These are phyloP conservation scores for Penicillium sp. DNA, from an alignment of 2,329 filamentous ascomycete genomes.

Conservation along the genomic window DNA sequence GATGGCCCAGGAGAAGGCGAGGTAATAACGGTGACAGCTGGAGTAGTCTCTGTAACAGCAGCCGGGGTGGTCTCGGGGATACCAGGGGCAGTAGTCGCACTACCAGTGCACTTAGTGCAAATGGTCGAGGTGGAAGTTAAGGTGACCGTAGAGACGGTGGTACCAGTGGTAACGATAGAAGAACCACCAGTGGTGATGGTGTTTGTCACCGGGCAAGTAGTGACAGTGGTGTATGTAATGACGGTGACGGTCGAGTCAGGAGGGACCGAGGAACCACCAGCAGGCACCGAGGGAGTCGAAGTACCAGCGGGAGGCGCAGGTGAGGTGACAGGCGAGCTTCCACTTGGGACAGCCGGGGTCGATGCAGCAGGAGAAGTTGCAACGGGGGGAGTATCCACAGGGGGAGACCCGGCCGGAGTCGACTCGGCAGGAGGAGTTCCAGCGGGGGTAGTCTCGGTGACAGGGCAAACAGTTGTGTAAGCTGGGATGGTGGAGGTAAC, in stretches of 20 bases:
- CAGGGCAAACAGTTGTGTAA: slow-evolving; percentile 10
- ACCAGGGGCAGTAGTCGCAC: slow-evolving; percentile 5
- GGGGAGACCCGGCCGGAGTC: not conserved
- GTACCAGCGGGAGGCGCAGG: slow-evolving; percentile 14
- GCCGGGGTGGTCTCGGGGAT: slow-evolving; percentile 13
- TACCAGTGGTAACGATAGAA: slow-evolving; percentile 57
- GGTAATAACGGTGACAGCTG: slow-evolving; percentile 2
- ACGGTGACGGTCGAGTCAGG: slow-evolving; percentile 28
- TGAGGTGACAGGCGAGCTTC: slow-evolving; percentile 2
- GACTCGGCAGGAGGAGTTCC: not conserved
- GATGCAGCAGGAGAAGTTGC: not conserved
- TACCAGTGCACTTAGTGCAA: slow-evolving; percentile 15
- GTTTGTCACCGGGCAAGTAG: slow-evolving; percentile 38
- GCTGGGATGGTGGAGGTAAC: slow-evolving; percentile 11
- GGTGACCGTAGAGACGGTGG: slow-evolving; percentile 59
- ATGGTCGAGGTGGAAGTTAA: slow-evolving; percentile 20
- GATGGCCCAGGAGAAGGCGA: slow-evolving; percentile 12
- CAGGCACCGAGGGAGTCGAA: slow-evolving; percentile 30
- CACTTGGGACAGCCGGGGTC: not conserved
- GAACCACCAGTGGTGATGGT: slow-evolving; percentile 51
- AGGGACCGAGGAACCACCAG: slow-evolving; percentile 20
- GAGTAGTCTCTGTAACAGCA: slow-evolving; percentile 1
- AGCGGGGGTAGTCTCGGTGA: slow-evolving; percentile 16
- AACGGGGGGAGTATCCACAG: not conserved
- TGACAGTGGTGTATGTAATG: slow-evolving; percentile 36